These are phyloP conservation scores for Kalmusia sp. DNA, from an alignment of 2,329 filamentous ascomycete species.

Conservation along the genomic window DNA sequence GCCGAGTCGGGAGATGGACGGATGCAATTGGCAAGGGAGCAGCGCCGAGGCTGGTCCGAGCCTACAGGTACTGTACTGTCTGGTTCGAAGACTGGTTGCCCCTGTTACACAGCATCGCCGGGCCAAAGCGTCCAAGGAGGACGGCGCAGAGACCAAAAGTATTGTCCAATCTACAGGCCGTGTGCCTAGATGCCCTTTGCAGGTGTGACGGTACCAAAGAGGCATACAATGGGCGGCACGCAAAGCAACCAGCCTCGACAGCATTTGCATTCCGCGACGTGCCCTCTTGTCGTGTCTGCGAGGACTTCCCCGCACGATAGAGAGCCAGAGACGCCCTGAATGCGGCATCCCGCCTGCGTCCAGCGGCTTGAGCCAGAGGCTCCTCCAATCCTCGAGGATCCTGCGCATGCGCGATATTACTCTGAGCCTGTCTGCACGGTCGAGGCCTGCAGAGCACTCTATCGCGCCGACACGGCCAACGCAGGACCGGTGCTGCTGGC, in stretches of 20 bases:
- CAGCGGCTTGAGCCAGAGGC: background rate
- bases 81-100: slow-evolving; percentile 32
- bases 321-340: background rate
- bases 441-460: slow-evolving; percentile 24
- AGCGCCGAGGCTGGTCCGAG: slow-evolving; percentile 3
- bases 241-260: slow-evolving; percentile 17
- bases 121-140: slow-evolving; percentile 5
- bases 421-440: slow-evolving; percentile 16
- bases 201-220: background rate
- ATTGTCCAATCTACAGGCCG: slow-evolving; percentile 1
- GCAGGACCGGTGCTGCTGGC: slow-evolving; percentile 3
- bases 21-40: background rate
- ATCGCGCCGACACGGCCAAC: slow-evolving; percentile 14
- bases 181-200: slow-evolving; percentile 2
- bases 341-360: background rate
- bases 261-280: background rate
- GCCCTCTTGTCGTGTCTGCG: slow-evolving; percentile 21
- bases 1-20: slow-evolving; percentile 6
- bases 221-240: background rate
- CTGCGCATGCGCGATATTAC: slow-evolving; percentile 20
- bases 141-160: background rate
- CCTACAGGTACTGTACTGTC: too few species aligned
- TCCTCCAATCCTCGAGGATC: too few species aligned
- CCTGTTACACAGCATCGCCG: slow-evolving; percentile 27
- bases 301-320: slow-evolving; percentile 18